Base-by-base conservation (phyloP, 2,329 filamentous ascomycete species). In the Drechslerella stenobrocha region DNA sequence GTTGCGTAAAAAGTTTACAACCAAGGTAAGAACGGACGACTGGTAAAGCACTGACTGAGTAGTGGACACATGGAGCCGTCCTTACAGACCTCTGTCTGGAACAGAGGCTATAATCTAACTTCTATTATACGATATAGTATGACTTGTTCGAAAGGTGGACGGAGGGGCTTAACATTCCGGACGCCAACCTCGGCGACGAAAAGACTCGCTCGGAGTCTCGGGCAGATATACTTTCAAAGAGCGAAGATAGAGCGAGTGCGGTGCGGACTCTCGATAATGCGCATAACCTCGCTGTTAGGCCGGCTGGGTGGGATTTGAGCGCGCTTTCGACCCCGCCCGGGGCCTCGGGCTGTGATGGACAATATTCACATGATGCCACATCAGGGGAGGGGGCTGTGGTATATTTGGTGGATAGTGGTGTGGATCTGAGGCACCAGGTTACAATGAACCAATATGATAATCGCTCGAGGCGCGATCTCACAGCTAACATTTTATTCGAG, bases 321-420 rank as follows among this genome's bases (percentile, higher is more conserved):
- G 24, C 32, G 2, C n/a, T 65, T 3, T 65, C 60, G 4, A 57
- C 46, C 2, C 60, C 60, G 3, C 46, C 52, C 8, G 52, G 47
- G 8, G 42, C 15, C 5, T 4, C 18, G n/a, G 20, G 15, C 1
- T 37, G 35, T 1, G 23, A 47, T 0, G 32, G 42, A 15, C 37
- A 30, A 0, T 65, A 65, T 26, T 52, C 34, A 3, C 52, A 57
- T 34, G 22, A 47, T 24, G 13, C 1, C 2, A 52, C 32, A 2
- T 57, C 60, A 3, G 60, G 60, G 1, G 26, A 15, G 3, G 30
- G 23, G 2, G 52, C 52, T 11, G 58, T 52, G 0, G 48, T 65
- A 40, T 65, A 65, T 42, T 18, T 65, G 13, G 24, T 65, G 2
- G 52, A 58, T 26, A 65, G 46, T 11, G 60, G 60, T 1, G 52